phyloP scores from a whole-genome alignment of 768 basidiomycete species.

The Thelephora ganbajun region DNA sequence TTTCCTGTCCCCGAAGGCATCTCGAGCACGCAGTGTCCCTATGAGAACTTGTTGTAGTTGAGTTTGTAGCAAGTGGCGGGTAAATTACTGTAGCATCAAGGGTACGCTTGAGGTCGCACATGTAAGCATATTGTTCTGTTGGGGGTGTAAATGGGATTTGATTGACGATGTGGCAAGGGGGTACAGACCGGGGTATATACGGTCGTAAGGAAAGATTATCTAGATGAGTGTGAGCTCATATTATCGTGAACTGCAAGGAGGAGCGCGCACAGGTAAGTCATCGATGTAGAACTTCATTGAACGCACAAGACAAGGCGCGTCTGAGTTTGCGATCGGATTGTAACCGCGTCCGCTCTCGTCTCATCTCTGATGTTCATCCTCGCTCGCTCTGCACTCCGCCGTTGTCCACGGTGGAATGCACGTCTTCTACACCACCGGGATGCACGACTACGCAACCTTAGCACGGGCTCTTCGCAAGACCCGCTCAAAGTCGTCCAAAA shows the following conservation, averaged over 20 bases:
- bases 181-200: slow-evolving; percentile 81
- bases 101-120: slow-evolving; percentile 96
- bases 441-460: too few relatives aligned
- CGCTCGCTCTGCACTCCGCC: too few relatives aligned
- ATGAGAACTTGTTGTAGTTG: slow-evolving; percentile 2
- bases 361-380: too few relatives aligned
- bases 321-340: background rate
- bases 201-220: slow-evolving; percentile 89
- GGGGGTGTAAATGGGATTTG: background rate
- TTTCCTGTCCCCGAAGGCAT: slow-evolving; percentile 99
- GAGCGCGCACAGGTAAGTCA: slow-evolving; percentile 28
- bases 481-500: slow-evolving; percentile 16
- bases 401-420: too few relatives aligned
- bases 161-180: background rate
- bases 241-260: background rate
- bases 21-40: slow-evolving; percentile 99
- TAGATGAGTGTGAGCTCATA: slow-evolving; percentile 15
- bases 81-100: slow-evolving; percentile 77
- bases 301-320: background rate
- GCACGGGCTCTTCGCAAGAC: background rate
- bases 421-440: too few relatives aligned
- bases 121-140: slow-evolving; percentile 95
- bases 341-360: too few relatives aligned
- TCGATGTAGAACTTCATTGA: slow-evolving; percentile 24
- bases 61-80: slow-evolving; percentile 1